Evolutionary conservation across 1,139 yeast species (phyloP), one percentile per base, ranked within the genome.

Genomic region (Saccharomyces hybrid): DNA sequence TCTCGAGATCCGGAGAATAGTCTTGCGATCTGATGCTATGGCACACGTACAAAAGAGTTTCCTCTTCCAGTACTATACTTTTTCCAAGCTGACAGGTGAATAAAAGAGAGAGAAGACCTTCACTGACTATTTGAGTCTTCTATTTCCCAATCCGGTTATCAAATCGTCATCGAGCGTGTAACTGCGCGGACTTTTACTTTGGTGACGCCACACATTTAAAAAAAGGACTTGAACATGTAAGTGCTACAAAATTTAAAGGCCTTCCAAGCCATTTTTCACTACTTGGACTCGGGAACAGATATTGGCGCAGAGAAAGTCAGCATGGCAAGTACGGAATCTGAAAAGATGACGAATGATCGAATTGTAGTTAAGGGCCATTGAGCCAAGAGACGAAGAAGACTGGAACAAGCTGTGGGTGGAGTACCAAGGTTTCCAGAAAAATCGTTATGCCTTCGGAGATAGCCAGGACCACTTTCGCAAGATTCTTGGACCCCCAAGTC

Each of bases 361-460:
- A 38, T 64, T 12, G 59, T 29, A 4, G 52, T 53, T 53, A 2
- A 47, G 78, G 63, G 74, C 76, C 50, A 73, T 75, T 53, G 70
- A 70, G 55, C 53, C 49, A 16, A 60, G 65, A 50, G 80, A 77
- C 58, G 71, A 75, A 55, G 65, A 63, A 26, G 70, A 66, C 55
- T 77, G 79, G 79, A 52, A 65, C 14, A 60, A 70, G 41, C 65
- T 77, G 47, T 77, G 78, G 74, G 58, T 67, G 11, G 14, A 42
- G 44, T 77, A 76, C 61, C 64, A 75, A 29, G 73, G 62, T 41
- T 77, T 76, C 57, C 76, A 76, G 64, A 68, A 76, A 76, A 34
- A 57, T 73, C 0, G 60, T 72, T 3, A 47, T 52, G 16, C 11
- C 31, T 9, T 62, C 65, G 1, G 75, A 73, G 46, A 67, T 69